Evolutionary conservation across 148 eudicot genomes (phyloP).

Genomic region (Amaranthus cruentus): DNA sequence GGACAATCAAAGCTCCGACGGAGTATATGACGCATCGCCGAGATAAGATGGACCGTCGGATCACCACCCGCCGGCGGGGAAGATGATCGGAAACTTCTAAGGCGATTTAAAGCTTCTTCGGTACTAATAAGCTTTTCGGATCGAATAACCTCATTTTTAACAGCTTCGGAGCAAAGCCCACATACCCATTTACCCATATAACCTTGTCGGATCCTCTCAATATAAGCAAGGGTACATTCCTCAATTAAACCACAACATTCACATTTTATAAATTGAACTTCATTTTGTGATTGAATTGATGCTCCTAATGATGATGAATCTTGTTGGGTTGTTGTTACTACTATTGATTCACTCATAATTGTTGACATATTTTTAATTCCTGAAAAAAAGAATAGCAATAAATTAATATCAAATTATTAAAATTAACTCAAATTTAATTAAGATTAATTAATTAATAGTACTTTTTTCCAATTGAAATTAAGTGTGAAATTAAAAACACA

Average conservation of each 20-base stretch:
- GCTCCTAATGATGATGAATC: constrained; percentile 22
- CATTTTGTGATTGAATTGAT: constrained; percentile 23
- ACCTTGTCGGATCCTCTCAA: constrained; percentile 49
- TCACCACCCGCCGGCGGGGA: constrained; percentile 45
- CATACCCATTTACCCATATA: constrained; percentile 86
- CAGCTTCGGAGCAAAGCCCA: constrained; percentile 79
- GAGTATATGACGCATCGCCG: constrained; percentile 61
- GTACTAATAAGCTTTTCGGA: constrained; percentile 53
- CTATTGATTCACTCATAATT: constrained; percentile 44
- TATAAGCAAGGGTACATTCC: constrained; percentile 75
- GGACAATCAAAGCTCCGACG: constrained; percentile 64
- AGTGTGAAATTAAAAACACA: no score
- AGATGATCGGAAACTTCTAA: constrained; percentile 47
- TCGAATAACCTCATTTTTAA: constrained; percentile 61
- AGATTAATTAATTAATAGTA: no score
- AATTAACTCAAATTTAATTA: no score
- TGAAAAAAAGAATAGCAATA: constrained; percentile 7
- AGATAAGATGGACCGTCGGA: constrained; percentile 48
- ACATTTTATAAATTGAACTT: constrained; percentile 57
- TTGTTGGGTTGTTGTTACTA: constrained; percentile 17
- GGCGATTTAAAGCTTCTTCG: constrained; percentile 68
- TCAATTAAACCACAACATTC: constrained; percentile 79
- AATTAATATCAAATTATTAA: no score
- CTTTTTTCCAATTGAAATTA: no score
- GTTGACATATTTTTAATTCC: constrained; percentile 39